Base-by-base conservation (phyloP, 1,284 basidiomycete species). In the Taiwanofungus camphoratus region DNA sequence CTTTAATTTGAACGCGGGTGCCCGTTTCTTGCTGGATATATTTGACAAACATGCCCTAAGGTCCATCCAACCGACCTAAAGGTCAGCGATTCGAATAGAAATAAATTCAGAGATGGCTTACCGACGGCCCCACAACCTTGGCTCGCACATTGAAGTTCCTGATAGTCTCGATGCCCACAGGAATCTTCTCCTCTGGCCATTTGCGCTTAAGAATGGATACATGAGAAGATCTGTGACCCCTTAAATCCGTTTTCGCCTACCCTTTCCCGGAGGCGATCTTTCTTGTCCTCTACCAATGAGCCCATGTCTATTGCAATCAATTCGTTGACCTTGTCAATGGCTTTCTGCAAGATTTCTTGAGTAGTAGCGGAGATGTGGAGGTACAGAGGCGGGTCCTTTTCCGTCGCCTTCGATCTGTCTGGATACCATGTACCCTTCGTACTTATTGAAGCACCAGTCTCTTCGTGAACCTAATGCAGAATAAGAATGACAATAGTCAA, bases 1-100 rank as follows among this genome's bases (percentile, higher is more conserved):
- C 95, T 65, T 98, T 98, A 61, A 99, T 97, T 65, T 99, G 95
- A n/a, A 98, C 95, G 50, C 95, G 79, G 12, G 93, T 95, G 27
- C 87, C 85, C 0, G 95, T 99, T 68, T 99, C 95, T 57, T 84
- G 81, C 67, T 99, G 95, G 52, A 99, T 99, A 61, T 93, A 94
- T 69, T 99, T 99, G 52, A 99, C 95, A 61, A 98, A 99, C 61
- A 93, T 85, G 54, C 92, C 93, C 88, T 91, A 33, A 15, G 27
- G 20, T 31, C 15, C 49, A 31, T 38, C 45, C 20, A 43, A 39
- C 19, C 35, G 35, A 11, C 22, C 27, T 20, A 9, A 31, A 7
- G 36, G 12, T 7, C n/a, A 26, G 23, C 24, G 6, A 26, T 19
- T 24, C 22, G 13, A 32, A 19, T 18, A 8, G 8, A 41, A 5